phyloP scores from a whole-genome alignment of 1,284 basidiomycete species.

The Agaricales sp. region DNA sequence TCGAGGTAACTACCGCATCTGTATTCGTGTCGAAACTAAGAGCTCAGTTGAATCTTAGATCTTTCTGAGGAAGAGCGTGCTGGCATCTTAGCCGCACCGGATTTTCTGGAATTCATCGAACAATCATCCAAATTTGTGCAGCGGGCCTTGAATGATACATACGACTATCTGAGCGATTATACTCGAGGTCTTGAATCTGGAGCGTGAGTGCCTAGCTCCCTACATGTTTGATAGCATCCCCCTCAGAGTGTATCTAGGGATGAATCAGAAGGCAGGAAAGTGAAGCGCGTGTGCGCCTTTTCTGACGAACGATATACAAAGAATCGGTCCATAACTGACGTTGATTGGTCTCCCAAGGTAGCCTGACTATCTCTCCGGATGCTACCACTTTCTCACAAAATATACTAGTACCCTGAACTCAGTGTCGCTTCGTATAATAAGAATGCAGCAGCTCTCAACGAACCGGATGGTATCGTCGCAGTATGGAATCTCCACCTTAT shows the following conservation, averaged over 20 bases:
- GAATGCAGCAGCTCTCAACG: constrained; percentile 82
- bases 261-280: constrained; percentile 78
- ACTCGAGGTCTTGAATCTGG: constrained; percentile 72
- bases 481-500: constrained; percentile 96
- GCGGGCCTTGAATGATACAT: constrained; percentile 90
- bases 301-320: constrained; percentile 82
- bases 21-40: neutral
- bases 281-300: constrained; percentile 85
- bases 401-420: constrained; percentile 82
- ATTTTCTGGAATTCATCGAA: constrained; percentile 91
- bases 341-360: constrained; percentile 97
- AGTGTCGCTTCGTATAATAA: constrained; percentile 95
- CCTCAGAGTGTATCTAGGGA: constrained; percentile 40
- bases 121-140: constrained; percentile 93
- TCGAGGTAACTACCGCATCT: constrained; percentile 36
- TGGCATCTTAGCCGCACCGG: constrained; percentile 74
- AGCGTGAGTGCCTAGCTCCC: constrained; percentile 36
- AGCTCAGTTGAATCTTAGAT: constrained; percentile 34
- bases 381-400: neutral
- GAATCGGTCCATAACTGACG: constrained; percentile 88
- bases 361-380: constrained; percentile 11
- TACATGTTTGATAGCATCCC: neutral
- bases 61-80: constrained; percentile 77
- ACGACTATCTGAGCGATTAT: constrained; percentile 97
- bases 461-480: constrained; percentile 93